Conservation (phyloP, 2,329 filamentous ascomycete species). For the Aureobasidium sp. region DNA sequence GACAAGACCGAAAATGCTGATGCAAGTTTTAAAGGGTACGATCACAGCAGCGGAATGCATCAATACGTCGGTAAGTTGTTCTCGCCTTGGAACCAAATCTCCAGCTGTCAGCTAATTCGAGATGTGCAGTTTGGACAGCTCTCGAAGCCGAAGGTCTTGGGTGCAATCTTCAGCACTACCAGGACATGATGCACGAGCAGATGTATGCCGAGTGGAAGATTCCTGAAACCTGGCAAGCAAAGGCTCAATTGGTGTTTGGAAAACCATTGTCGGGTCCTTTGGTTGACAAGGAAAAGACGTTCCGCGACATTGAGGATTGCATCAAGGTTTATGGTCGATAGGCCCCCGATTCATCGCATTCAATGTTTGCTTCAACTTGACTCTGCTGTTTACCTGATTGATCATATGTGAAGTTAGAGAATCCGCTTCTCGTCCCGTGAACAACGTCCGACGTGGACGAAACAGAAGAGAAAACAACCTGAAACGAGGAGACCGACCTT, state of each 20-base stretch:
- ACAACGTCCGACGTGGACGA: background rate
- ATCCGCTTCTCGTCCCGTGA: no score
- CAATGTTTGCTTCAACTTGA: background rate
- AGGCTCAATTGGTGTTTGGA: conserved; percentile 26
- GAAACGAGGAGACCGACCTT: background rate
- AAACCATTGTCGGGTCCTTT: conserved; percentile 21
- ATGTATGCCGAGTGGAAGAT: conserved; percentile 23
- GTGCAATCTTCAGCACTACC: conserved; percentile 26
- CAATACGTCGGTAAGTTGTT: background rate
- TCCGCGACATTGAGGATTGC: conserved; percentile 25
- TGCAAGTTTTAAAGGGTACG: background rate
- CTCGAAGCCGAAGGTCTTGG: conserved; percentile 25
- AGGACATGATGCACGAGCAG: conserved; percentile 23
- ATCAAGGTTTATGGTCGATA: conserved; percentile 21
- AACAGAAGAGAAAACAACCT: background rate
- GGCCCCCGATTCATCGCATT: background rate
- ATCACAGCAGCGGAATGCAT: background rate
- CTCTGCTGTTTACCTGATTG: no score
- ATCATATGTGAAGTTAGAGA: no score
- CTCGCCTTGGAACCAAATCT: background rate
- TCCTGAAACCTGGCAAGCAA: conserved; percentile 23
- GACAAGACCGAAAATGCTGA: background rate
- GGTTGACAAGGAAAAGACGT: conserved; percentile 24
- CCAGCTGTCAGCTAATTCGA: background rate
- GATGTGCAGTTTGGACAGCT: conserved; percentile 22